These are phyloP conservation scores for Fusarium newnesense DNA, from an alignment of 2,329 filamentous ascomycete genomes.

Conservation along the genomic window DNA sequence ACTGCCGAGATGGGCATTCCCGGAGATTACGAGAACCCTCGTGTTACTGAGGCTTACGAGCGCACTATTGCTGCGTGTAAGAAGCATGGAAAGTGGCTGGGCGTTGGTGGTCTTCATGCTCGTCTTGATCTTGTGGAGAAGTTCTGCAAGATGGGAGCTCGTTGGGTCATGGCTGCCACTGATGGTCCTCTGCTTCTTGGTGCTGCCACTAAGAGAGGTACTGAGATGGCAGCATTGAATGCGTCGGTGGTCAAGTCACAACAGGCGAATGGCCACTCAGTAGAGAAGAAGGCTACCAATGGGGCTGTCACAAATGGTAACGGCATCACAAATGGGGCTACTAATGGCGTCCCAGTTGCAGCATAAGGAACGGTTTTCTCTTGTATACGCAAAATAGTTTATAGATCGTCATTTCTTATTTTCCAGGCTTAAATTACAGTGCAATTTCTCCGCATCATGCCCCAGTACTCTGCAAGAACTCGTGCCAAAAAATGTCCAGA, in stretches of 20 bases:
- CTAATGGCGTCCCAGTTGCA: neutral
- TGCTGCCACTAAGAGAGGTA: constrained; percentile 40
- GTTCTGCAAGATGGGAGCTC: constrained; percentile 46
- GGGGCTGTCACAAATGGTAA: neutral
- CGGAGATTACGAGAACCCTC: constrained; percentile 37
- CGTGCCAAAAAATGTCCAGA: neutral
- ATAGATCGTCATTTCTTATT: neutral
- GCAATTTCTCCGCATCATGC: neutral
- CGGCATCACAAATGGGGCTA: neutral
- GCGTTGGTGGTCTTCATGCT: constrained; percentile 53
- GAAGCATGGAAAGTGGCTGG: constrained; percentile 52
- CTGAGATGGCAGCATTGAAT: constrained; percentile 41
- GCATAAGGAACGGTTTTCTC: neutral
- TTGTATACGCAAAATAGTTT: neutral
- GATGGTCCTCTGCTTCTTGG: constrained; percentile 43
- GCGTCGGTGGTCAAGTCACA: constrained; percentile 14
- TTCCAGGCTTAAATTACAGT: neutral
- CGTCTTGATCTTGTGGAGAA: constrained; percentile 55
- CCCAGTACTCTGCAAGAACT: neutral
- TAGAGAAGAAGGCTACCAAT: neutral
- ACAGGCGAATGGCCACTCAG: neutral
- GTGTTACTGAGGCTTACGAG: constrained; percentile 40
- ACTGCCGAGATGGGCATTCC: constrained; percentile 54
- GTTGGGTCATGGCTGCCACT: constrained; percentile 46
- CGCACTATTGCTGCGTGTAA: constrained; percentile 51